Evolutionary conservation across 2,329 filamentous ascomycete species (phyloP), one percentile per base, ranked within the genome.

Genomic region (Diaporthe citrichinensis): DNA sequence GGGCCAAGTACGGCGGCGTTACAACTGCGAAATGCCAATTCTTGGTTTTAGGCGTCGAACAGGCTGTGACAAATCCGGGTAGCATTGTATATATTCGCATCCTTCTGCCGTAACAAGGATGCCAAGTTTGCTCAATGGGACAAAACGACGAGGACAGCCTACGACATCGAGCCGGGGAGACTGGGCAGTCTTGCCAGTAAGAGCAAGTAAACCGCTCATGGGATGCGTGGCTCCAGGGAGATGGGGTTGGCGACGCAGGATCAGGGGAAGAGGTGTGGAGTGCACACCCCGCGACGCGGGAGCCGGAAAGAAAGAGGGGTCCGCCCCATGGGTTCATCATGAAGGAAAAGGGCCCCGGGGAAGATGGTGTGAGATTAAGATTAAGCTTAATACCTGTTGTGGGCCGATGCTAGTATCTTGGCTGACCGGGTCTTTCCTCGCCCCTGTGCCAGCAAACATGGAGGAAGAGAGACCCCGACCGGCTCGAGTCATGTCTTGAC

Each of bases 341-440:
- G 46, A 14, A n/a, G 34, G 25, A 49, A 67, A 39, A 39, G 12
- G 28, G 31, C 8, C 5, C 20, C 23, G 23, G 44, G 25, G 62
- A 25, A 36, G 23, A 36, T 39, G 46, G 65, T 41, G 62, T 17
- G 12, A 53, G 15, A 68, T 39, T 39, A 28, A 25, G 46, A 28
- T 68, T 53, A 68, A 68, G 65, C 44, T 68, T 68, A 68, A 49
- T 10, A 17, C 28, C 14, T 31, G 5, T 39, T 46, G 65, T 41
- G 41, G 65, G 49, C 34, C 65, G 65, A 31, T 69, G 65, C 65
- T 69, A 55, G n/a, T 23, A 69, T 31, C 65, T 69, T 69, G 65
- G 65, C 65, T 55, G 46, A 28, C 46, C 23, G 34, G 65, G 34
- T 41, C 49, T n/a, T 20, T 17, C 61, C 4, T 20, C 61, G 9